Conservation (phyloP, 352 stramenopile genomes). For the Pythium dissimile region DNA sequence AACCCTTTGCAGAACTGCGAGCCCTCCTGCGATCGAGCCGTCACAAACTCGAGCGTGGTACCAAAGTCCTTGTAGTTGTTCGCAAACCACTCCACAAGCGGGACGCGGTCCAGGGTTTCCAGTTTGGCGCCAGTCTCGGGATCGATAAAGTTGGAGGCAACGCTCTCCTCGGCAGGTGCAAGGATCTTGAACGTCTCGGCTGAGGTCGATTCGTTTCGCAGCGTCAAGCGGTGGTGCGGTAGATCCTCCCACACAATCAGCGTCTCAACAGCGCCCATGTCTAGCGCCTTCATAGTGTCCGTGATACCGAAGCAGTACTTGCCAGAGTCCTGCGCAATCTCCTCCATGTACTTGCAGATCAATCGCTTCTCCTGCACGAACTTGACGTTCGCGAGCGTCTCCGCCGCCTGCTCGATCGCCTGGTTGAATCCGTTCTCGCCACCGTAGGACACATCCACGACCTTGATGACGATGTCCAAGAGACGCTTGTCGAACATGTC, state of each 20-base stretch:
- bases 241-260: constrained; percentile 99
- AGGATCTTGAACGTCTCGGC: constrained; percentile 83
- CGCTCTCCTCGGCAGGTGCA: constrained; percentile 85
- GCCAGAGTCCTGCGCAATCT: constrained; percentile 98
- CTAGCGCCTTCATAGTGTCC: constrained; percentile 98
- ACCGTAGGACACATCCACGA: constrained; percentile 99
- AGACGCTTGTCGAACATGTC: constrained; percentile 98
- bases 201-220: constrained; percentile 93
- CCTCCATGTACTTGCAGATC: constrained; percentile 99
- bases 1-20: constrained; percentile 99
- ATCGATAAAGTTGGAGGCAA: constrained; percentile 96
- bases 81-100: constrained; percentile 99
- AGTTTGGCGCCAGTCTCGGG: constrained; percentile 94
- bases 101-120: constrained; percentile 95
- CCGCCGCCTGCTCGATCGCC: constrained; percentile 97
- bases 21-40: constrained; percentile 96
- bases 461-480: constrained; percentile 96
- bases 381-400: constrained; percentile 98
- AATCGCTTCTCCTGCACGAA: constrained; percentile 99
- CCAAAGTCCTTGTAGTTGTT: constrained; percentile 99
- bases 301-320: constrained; percentile 99
- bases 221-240: constrained; percentile 91
- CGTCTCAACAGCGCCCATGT: constrained; percentile 98
- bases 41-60: constrained; percentile 98
- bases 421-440: constrained; percentile 99